Percentiles rank a stretch among this genome's conserved stretches.
Conservation (phyloP, 768 basidiomycete genomes). For the Phylloporus sp. region DNA sequence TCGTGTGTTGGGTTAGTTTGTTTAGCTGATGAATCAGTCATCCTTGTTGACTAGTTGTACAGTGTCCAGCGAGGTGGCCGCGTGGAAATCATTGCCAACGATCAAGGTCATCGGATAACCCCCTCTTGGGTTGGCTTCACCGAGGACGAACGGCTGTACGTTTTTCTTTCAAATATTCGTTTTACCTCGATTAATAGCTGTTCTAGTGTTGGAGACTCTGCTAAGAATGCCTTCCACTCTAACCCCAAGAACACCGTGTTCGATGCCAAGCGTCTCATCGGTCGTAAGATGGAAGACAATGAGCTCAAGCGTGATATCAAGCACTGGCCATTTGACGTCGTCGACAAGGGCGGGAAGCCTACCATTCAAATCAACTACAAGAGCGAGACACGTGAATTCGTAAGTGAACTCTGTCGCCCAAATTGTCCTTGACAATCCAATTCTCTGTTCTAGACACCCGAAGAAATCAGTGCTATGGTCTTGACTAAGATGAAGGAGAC, state of each 20-base stretch:
- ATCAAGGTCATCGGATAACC: conserved; percentile 86
- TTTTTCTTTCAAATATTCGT: not conserved
- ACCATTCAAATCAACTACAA: conserved; percentile 74
- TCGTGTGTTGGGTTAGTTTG: conserved; percentile 87
- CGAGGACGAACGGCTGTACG: conserved; percentile 69
- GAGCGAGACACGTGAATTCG: conserved; percentile 77
- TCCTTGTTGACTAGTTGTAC: conserved; percentile 1
- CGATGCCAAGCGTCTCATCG: conserved; percentile 94
- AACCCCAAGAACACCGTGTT: conserved; percentile 95
- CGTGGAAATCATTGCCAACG: conserved; percentile 88
- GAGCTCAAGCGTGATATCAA: conserved; percentile 82
- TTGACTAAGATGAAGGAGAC: conserved; percentile 99
- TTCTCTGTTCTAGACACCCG: conserved; percentile 60
- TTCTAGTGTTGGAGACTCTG: conserved; percentile 78
- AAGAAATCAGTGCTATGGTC: conserved; percentile 96
- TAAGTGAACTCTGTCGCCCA: conserved; percentile 38
- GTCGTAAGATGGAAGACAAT: conserved; percentile 75
- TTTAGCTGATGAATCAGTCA: not conserved
- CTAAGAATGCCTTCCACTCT: conserved; percentile 92
- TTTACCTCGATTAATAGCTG: not conserved
- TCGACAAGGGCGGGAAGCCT: conserved; percentile 80
- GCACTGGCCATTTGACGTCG: conserved; percentile 87
- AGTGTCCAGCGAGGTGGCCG: conserved; percentile 84
- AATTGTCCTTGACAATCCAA: not conserved
- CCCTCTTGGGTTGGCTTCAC: conserved; percentile 84